phyloP scores from a whole-genome alignment of 805 yeast species.

The Cyberlindnera veronae region DNA sequence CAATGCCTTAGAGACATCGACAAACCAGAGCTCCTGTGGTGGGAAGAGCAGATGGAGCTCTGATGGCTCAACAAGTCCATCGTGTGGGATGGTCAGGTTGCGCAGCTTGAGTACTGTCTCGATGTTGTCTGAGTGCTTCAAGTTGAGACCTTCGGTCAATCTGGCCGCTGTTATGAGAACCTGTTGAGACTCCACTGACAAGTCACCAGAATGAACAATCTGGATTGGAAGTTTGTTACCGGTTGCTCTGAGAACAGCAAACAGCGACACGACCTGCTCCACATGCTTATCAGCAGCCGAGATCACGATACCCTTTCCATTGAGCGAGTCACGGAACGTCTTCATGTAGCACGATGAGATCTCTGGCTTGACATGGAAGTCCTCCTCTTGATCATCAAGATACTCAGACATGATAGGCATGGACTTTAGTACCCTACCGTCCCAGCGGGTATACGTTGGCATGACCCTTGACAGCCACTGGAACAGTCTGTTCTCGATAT shows the following conservation, averaged over 20 bases:
- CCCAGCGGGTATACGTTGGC: slow-evolving; percentile 39
- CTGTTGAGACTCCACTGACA: slow-evolving; percentile 31
- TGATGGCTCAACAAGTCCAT: background rate
- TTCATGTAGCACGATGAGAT: slow-evolving; percentile 22
- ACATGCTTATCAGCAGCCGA: slow-evolving; percentile 30
- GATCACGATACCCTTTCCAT: slow-evolving; percentile 35
- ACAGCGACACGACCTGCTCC: slow-evolving; percentile 28
- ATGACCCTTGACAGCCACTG: slow-evolving; percentile 36
- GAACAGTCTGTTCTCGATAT: slow-evolving; percentile 35
- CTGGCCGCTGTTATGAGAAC: slow-evolving; percentile 35
- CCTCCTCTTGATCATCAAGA: slow-evolving; percentile 3
- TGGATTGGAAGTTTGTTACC: slow-evolving; percentile 40
- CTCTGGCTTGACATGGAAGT: slow-evolving; percentile 20
- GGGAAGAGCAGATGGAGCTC: slow-evolving; percentile 22
- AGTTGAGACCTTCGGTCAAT: slow-evolving; percentile 2
- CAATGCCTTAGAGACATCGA: slow-evolving; percentile 28
- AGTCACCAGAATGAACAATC: slow-evolving; percentile 35
- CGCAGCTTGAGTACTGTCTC: slow-evolving; percentile 2
- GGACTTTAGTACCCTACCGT: slow-evolving; percentile 26
- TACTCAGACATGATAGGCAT: slow-evolving; percentile 20
- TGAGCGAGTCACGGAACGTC: slow-evolving; percentile 25
- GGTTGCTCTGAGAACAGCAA: slow-evolving; percentile 38
- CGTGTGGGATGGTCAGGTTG: slow-evolving; percentile 8
- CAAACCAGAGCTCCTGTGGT: slow-evolving; percentile 40
- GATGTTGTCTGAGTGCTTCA: slow-evolving; percentile 15